phyloP scores from a whole-genome alignment of 1,284 basidiomycete species.

The Tilletia indica region DNA sequence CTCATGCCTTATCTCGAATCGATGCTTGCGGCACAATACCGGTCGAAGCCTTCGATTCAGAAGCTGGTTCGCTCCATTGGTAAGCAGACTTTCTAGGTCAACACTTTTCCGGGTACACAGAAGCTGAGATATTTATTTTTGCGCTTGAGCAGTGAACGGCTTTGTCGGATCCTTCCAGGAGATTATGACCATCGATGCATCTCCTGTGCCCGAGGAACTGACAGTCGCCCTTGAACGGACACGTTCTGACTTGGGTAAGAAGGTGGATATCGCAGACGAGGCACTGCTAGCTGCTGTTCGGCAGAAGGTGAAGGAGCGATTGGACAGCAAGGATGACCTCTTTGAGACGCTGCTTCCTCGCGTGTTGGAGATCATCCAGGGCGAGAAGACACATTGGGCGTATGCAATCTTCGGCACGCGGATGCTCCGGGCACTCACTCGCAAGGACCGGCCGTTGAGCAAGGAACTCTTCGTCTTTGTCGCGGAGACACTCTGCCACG shows the following conservation, averaged over 20 bases:
- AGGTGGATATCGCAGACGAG: constrained; percentile 23
- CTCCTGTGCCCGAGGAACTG: neutral
- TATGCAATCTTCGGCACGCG: constrained; percentile 77
- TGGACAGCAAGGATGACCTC: constrained; percentile 55
- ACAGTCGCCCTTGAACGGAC: neutral
- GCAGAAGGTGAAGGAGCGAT: constrained; percentile 45
- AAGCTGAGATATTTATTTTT: too few relatives aligned
- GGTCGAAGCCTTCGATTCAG: constrained; percentile 89
- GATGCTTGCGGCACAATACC: constrained; percentile 81
- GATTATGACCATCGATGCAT: constrained; percentile 38
- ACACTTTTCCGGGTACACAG: too few relatives aligned
- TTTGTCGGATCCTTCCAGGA: constrained; percentile 55
- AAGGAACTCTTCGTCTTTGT: constrained; percentile 63
- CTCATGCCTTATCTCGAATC: constrained; percentile 68
- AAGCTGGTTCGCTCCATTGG: constrained; percentile 71
- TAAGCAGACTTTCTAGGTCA: neutral
- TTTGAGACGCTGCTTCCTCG: constrained; percentile 61
- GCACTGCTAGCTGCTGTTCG: constrained; percentile 52
- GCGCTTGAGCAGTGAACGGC: constrained; percentile 63
- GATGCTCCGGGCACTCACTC: constrained; percentile 71
- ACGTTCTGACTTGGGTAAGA: neutral
- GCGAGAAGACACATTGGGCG: constrained; percentile 81
- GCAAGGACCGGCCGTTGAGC: constrained; percentile 71
- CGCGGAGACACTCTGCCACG: constrained; percentile 61
- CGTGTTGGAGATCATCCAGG: constrained; percentile 69